These are phyloP conservation scores for Mentha longifolia DNA, from an alignment of 257 asterid genomes.

Conservation along the genomic window DNA sequence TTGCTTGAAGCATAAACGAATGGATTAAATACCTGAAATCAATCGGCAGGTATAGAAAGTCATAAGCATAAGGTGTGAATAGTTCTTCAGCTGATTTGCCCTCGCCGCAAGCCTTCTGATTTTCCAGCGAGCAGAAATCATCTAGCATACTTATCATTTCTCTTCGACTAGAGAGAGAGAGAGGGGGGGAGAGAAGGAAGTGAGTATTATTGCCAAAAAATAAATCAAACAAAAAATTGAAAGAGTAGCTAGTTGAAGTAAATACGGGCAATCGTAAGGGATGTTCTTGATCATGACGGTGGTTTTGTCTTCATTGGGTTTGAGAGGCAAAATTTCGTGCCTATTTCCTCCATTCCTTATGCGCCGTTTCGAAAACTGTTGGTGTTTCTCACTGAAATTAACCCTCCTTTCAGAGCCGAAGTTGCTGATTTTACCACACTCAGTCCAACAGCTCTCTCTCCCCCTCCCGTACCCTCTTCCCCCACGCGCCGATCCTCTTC, in stretches of 20 bases:
- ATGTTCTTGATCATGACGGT: conserved; percentile 74
- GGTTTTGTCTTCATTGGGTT: conserved; percentile 34
- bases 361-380: neutral
- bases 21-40: conserved; percentile 54
- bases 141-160: conserved; percentile 49
- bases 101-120: conserved; percentile 26
- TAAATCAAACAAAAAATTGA: neutral
- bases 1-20: too few species aligned
- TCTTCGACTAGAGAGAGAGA: conserved; percentile 40
- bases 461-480: conserved; percentile 6
- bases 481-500: neutral
- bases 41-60: conserved; percentile 67
- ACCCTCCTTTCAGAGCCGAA: neutral
- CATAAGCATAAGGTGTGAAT: conserved; percentile 45
- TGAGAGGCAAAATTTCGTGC: conserved; percentile 43
- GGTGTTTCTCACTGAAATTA: neutral
- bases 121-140: conserved; percentile 46
- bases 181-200: too few species aligned
- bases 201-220: neutral
- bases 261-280: conserved; percentile 58
- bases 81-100: neutral
- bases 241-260: neutral
- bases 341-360: neutral
- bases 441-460: neutral
- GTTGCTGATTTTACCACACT: neutral